Percentiles rank a stretch among this genome's conserved stretches.
These are phyloP conservation scores for Carpinus viminea DNA, from an alignment of 306 rosid species.

Conservation along the genomic window DNA sequence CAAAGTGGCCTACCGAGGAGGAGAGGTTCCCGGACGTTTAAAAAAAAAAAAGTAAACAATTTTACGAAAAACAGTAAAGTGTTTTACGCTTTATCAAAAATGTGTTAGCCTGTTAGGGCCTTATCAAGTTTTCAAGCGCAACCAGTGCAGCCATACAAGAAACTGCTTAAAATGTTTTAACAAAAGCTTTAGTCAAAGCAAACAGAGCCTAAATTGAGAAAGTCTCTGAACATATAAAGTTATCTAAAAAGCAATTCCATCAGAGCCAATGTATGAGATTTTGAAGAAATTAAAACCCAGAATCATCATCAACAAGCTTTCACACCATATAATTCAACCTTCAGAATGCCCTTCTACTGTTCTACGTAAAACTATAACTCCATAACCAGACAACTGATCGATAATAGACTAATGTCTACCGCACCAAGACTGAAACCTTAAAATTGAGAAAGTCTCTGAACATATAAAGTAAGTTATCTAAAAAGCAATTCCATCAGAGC, in stretches of 20 bases:
- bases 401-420: not conserved
- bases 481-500: not conserved
- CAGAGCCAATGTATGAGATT: not conserved
- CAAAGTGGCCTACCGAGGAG: too few species aligned
- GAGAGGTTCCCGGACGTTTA: too few species aligned
- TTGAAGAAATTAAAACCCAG: not conserved
- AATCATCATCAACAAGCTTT: not conserved
- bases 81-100: too few species aligned
- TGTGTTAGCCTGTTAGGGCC: too few species aligned
- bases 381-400: not conserved
- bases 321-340: not conserved
- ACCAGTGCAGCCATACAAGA: too few species aligned
- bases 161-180: too few species aligned
- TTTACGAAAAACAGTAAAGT: too few species aligned
- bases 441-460: too few species aligned
- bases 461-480: not conserved
- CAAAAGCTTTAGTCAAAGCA: too few species aligned
- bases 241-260: not conserved
- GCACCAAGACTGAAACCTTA: not conserved
- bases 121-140: too few species aligned
- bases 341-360: not conserved
- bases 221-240: not conserved
- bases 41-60: too few species aligned
- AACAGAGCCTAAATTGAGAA: not conserved
- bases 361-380: not conserved